These are phyloP conservation scores for Carnegiea gigantea DNA, from an alignment of 179 eudicot species.

Conservation along the genomic window DNA sequence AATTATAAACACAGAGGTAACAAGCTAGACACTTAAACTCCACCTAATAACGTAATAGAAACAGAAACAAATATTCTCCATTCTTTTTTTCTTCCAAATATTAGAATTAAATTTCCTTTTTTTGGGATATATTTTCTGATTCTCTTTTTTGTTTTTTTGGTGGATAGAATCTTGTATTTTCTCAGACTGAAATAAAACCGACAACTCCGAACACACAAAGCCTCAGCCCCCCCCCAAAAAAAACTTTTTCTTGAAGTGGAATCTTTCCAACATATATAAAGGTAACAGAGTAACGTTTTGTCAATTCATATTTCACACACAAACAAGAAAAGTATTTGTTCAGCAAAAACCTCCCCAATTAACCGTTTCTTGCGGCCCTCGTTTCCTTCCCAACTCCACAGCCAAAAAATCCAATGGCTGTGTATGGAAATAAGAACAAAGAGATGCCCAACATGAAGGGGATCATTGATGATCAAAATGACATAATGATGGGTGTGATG, in stretches of 20 bases:
- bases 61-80: background rate
- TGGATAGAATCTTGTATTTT: no score
- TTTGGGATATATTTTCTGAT: no score
- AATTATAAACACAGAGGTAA: no score
- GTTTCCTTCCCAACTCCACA: constrained; percentile 8
- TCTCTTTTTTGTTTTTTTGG: no score
- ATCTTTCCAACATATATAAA: constrained; percentile 12
- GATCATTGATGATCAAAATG: constrained; percentile 20
- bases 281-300: constrained; percentile 28
- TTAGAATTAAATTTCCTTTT: no score
- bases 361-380: constrained; percentile 6
- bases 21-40: no score
- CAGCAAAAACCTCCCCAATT: constrained; percentile 6
- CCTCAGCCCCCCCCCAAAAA: background rate
- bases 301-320: constrained; percentile 20
- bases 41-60: no score
- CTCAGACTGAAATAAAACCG: no score
- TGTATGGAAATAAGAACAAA: constrained; percentile 4
- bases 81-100: background rate
- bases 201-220: no score
- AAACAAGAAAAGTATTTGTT: constrained; percentile 30
- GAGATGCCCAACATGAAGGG: constrained; percentile 11
- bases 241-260: constrained; percentile 10
- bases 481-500: background rate
- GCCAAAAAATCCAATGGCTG: constrained; percentile 12